Evolutionary conservation across 2,329 filamentous ascomycete species (phyloP), one percentile per base, ranked within the genome.

Genomic region (Ceratocystis papillata): DNA sequence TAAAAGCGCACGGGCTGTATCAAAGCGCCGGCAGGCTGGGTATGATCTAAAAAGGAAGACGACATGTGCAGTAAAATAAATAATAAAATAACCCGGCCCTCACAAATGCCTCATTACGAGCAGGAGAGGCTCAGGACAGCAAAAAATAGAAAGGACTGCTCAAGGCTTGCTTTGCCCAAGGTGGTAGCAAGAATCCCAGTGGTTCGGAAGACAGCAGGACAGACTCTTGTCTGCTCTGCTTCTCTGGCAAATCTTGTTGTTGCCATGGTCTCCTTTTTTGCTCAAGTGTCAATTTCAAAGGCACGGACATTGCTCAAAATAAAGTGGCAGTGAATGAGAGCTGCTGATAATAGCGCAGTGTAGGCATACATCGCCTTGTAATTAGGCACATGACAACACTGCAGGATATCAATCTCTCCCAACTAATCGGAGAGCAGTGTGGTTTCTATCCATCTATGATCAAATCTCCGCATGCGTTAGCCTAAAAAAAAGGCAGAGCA

Each of bases 151-250:
- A 33, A 10, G 22, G 48, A 8, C n/a, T 33, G 25, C 28, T 10
- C 53, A 57, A 50, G n/a, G n/a, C 17, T 28, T 57, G 25, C 8
- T 41, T 57, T 57, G 30, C 22, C 22, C 25, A 30, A 57, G 25
- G 53, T 57, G 25, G 53, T 57, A 57, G 30, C 28, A 57, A 57
- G 53, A 57, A 57, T 57, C 53, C 53, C 53, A 30, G 10, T 57
- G 53, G 53, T 17, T 33, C 5, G 53, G 25, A 57, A 30, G 22
- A 57, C 53, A 25, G 48, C n/a, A 57, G 17, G 30, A 33, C 53
- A 33, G 30, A n/a, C n/a, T 15, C 22, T 57, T 22, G 50, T 25
- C 30, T 33, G 30, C 30, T 33, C 2, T 33, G 30, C 30, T 33
- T 6, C 30, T 33, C 30, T 33, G 0, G 1, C 30, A 33, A 33